A percentile compares a stretch with the other conserved stretches of the same genome.
Evolutionary conservation across 2,329 filamentous ascomycete species (phyloP).

Genomic region (Scleromitrula shiraiana): DNA sequence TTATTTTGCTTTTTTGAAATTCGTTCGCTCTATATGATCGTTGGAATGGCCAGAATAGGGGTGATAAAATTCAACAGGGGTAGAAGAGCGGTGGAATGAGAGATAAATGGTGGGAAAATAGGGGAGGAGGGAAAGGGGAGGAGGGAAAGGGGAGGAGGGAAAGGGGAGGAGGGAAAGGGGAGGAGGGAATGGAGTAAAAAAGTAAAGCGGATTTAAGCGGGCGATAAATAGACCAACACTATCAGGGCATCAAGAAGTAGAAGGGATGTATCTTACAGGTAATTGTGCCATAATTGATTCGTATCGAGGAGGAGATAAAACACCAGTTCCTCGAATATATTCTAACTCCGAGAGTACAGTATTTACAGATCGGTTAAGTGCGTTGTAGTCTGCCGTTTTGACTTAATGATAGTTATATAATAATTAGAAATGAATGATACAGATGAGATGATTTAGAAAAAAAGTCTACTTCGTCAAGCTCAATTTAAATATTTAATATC

Average conservation of each 20-base stretch:
- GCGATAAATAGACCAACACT: neutral
- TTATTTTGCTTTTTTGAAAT: slow-evolving; percentile 24
- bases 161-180: neutral
- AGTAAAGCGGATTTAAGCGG: neutral
- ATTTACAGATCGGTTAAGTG: slow-evolving; percentile 23
- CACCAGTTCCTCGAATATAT: slow-evolving; percentile 27
- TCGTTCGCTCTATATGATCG: no score
- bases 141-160: neutral
- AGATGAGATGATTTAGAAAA: no score
- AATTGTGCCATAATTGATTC: slow-evolving; percentile 29
- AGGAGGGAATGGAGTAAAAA: neutral
- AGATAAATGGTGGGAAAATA: neutral
- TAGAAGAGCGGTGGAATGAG: no score
- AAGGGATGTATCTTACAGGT: slow-evolving; percentile 26
- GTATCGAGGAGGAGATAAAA: slow-evolving; percentile 26
- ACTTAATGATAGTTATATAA: neutral
- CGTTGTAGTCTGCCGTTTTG: slow-evolving; percentile 25
- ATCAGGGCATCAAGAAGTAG: no score
- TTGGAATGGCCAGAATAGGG: no score
- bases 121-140: neutral
- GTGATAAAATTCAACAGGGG: no score
- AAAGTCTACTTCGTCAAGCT: no score
- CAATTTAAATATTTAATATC: no score
- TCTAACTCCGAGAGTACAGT: slow-evolving; percentile 24
- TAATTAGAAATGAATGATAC: no score